Evolutionary conservation across 1,284 basidiomycete genomes (phyloP).

Genomic region (Farysia itapuensis): DNA sequence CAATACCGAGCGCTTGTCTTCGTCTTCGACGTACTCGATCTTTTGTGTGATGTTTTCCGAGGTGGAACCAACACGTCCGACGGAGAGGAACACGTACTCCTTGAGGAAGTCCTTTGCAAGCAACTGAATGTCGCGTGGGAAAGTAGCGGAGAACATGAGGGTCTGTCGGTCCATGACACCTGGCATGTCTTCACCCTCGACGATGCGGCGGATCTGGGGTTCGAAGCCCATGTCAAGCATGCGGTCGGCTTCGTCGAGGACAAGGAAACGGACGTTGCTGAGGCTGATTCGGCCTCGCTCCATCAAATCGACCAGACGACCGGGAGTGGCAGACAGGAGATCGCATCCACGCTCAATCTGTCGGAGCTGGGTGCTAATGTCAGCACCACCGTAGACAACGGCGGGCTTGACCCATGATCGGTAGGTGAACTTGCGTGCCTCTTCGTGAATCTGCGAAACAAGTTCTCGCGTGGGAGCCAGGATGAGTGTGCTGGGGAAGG

Average conservation of each 20-base stretch:
- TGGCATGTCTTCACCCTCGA: constrained; percentile 98
- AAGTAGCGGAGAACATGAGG: constrained; percentile 99
- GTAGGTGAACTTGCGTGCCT: constrained; percentile 98
- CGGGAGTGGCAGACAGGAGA: constrained; percentile 94
- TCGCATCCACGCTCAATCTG: constrained; percentile 96
- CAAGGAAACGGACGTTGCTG: constrained; percentile 94
- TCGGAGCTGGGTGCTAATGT: constrained; percentile 92
- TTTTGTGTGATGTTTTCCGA: constrained; percentile 99
- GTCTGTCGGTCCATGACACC: constrained; percentile 89
- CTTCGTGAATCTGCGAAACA: constrained; percentile 98
- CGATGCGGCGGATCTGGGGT: constrained; percentile 96
- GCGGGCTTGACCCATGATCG: constrained; percentile 98
- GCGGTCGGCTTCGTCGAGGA: constrained; percentile 98
- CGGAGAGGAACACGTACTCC: constrained; percentile 93
- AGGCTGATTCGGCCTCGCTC: constrained; percentile 96
- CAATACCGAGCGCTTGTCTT: constrained; percentile 93
- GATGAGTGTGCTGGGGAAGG: constrained; percentile 92
- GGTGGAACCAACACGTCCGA: constrained; percentile 96
- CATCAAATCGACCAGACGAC: constrained; percentile 96
- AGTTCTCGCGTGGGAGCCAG: constrained; percentile 97
- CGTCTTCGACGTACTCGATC: constrained; percentile 97
- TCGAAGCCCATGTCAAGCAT: constrained; percentile 99
- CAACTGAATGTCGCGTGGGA: constrained; percentile 98
- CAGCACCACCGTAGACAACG: constrained; percentile 98
- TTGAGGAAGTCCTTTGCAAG: constrained; percentile 84